Evolutionary conservation across 108 stramenopile genomes (phyloP), one percentile per base, ranked within the genome.

Genomic region (Pinguiococcus pyrenoidosus): DNA sequence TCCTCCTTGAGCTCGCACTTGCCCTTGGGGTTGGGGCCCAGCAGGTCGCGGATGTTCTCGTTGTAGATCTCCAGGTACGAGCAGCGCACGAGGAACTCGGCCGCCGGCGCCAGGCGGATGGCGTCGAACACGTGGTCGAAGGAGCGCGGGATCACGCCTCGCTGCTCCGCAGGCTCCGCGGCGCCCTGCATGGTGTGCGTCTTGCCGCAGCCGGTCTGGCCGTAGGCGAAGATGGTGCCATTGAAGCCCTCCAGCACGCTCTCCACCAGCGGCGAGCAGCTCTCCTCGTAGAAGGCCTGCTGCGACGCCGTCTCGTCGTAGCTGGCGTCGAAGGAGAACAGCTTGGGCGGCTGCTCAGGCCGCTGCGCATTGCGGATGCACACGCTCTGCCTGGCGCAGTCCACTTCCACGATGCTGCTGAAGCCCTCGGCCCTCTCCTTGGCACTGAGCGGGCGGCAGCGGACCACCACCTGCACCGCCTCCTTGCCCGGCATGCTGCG

Each of bases 51-150:
- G 28, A 77, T 75, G 24, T 76, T 74, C 65, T 77, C 76, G 44
- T 78, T 76, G 58, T 78, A 78, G 23, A 76, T 72, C 55, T 78
- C 77, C 4, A 78, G 42, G 60, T 78, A 78, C 25, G 59, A 44
- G n/a, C 85, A 76, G 32, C 77, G 78, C 13, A 84, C 69, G 17
- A 78, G 60, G 33, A 59, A 76, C 18, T 73, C 70, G 23, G 10
- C 17, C 5, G 37, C 36, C 21, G 50, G 29, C 0, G 41, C 59
- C 29, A 8, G 30, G 30, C 30, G 30, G 30, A 78, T 73, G 24
- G 47, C 42, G 12, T 76, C 69, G 33, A 76, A 78, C 1, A 78
- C 64, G 48, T 78, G 75, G 27, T 71, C 64, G 32, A 78, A 74
- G 3, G 72, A 62, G 44, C 64, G 58, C 12, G 75, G 75, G 16